A percentile compares a stretch with the other conserved stretches of the same genome.
These are phyloP conservation scores for Cyberlindnera mrakii DNA, from an alignment of 805 yeast genomes.

Conservation along the genomic window DNA sequence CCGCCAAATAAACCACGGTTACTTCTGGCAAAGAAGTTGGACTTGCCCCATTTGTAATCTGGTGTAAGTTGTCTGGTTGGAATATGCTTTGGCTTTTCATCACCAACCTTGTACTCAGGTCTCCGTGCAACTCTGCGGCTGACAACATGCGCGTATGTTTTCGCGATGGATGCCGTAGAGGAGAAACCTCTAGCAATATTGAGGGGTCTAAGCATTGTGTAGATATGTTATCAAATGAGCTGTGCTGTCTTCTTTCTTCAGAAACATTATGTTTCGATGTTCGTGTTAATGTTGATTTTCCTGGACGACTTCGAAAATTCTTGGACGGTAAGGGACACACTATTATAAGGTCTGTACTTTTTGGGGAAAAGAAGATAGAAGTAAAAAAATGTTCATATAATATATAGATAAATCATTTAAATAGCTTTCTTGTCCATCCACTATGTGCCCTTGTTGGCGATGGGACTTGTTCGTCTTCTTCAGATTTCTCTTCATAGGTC, in stretches of 20 bases:
- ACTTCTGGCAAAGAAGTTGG: constrained; percentile 73
- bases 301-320: too few species aligned
- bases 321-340: too few species aligned
- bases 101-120: constrained; percentile 48
- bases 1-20: constrained; percentile 92
- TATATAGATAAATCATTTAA: constrained; percentile 7
- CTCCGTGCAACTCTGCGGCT: constrained; percentile 38
- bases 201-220: constrained; percentile 12
- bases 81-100: constrained; percentile 38
- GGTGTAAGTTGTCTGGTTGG: constrained; percentile 47
- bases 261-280: too few species aligned
- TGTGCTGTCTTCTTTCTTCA: too few species aligned
- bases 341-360: too few species aligned
- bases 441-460: constrained; percentile 3
- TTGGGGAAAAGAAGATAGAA: too few species aligned
- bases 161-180: constrained; percentile 12
- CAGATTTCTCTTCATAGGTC: constrained; percentile 1
- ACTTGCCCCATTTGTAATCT: constrained; percentile 72
- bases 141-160: constrained; percentile 31
- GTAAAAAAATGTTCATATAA: too few species aligned
- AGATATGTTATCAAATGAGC: constrained; percentile 1
- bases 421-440: constrained; percentile 21
- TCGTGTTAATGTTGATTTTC: too few species aligned
- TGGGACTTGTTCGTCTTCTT: background rate
- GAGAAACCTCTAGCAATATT: constrained; percentile 18